These are phyloP conservation scores for Pyrrhoderma noxium DNA, from an alignment of 1,284 basidiomycete genomes.

Conservation along the genomic window DNA sequence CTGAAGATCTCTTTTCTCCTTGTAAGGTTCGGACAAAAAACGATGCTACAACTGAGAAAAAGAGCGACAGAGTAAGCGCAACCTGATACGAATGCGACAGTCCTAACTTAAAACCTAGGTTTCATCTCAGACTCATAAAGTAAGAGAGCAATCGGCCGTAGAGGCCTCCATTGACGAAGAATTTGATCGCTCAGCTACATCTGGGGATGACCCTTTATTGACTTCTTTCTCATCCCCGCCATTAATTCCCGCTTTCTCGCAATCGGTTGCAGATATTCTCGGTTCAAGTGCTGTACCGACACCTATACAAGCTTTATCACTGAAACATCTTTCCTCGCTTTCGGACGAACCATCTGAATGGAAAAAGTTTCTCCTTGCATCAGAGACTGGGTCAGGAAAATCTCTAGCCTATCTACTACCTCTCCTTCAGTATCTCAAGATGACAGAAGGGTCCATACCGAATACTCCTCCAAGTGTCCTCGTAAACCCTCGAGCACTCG, in stretches of 20 bases:
- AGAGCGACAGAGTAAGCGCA: too few relatives aligned
- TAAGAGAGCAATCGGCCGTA: constrained; percentile 15
- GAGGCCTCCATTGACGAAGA: constrained; percentile 32
- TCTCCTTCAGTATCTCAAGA: constrained; percentile 70
- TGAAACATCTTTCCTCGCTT: constrained; percentile 47
- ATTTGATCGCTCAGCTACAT: constrained; percentile 31
- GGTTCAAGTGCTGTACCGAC: constrained; percentile 54
- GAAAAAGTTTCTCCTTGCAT: constrained; percentile 65
- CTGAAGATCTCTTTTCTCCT: background rate
- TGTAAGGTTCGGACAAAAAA: background rate
- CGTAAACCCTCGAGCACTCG: constrained; percentile 64
- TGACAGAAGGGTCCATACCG: constrained; percentile 33
- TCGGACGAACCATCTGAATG: constrained; percentile 26
- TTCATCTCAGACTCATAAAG: background rate
- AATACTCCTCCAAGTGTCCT: constrained; percentile 9
- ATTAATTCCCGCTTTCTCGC: constrained; percentile 53
- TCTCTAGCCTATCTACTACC: constrained; percentile 86
- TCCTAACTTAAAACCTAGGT: background rate
- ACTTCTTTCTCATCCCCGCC: constrained; percentile 56
- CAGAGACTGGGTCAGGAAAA: constrained; percentile 87
- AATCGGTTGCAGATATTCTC: constrained; percentile 47
- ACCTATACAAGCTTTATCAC: constrained; percentile 65
- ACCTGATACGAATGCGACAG: too few relatives aligned
- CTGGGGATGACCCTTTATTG: constrained; percentile 19
- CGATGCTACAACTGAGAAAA: background rate